Conservation (phyloP, 345 rosid genomes). For the Excoecaria agallocha region DNA sequence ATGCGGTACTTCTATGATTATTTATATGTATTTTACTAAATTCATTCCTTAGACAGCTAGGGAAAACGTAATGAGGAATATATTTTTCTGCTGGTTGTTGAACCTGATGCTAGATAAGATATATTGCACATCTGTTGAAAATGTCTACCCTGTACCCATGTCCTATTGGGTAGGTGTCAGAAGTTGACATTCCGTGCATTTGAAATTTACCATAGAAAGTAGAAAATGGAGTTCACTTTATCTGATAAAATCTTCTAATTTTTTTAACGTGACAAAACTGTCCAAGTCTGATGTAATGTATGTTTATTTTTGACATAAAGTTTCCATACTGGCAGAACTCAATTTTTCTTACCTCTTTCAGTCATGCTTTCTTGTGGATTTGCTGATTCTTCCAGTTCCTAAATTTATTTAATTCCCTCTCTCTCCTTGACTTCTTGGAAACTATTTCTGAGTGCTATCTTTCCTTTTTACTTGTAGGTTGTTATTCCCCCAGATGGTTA, state of each 20-base stretch:
- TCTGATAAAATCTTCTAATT: background rate
- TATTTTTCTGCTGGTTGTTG: too few relatives aligned
- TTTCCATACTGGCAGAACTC: background rate
- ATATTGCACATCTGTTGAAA: too few relatives aligned
- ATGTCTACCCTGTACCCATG: too few relatives aligned
- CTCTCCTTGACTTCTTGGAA: background rate
- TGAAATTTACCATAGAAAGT: too few relatives aligned
- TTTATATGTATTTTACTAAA: background rate
- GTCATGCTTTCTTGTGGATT: background rate
- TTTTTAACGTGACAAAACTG: background rate
- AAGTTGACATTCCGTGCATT: too few relatives aligned
- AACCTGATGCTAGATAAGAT: too few relatives aligned
- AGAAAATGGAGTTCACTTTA: too few relatives aligned
- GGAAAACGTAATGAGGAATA: background rate
- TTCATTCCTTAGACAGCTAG: background rate
- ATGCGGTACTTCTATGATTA: background rate
- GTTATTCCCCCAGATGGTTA: slow-evolving; percentile 84
- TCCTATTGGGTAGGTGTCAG: too few relatives aligned
- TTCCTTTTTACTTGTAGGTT: slow-evolving; percentile 45
- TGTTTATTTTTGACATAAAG: background rate
- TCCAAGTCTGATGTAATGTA: background rate
- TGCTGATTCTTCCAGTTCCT: slow-evolving; percentile 5
- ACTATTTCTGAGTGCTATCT: background rate
- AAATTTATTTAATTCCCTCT: background rate
- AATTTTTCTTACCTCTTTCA: background rate